Evolutionary conservation across 2,329 filamentous ascomycete species (phyloP), one percentile per base, ranked within the genome.

Genomic region (Rhynchosporium secalis): DNA sequence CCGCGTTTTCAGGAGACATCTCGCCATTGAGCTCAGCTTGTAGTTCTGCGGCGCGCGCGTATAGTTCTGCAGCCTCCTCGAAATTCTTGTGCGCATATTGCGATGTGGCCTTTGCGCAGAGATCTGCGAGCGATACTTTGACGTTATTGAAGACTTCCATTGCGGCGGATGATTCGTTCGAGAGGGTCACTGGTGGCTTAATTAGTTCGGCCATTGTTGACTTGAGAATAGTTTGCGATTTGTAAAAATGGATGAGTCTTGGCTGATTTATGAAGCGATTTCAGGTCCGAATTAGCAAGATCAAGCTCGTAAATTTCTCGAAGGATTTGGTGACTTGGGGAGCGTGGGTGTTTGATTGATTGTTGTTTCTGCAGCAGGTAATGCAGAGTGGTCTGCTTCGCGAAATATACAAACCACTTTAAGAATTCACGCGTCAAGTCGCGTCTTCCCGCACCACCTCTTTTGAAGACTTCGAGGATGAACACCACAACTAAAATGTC

Each of bases 1-100:
- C 94, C 56, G 93, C 94, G 71, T 99, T 99, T 62, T 92, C 88
- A 3, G 91, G 86, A 15, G 87, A 87, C 83, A 96, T 90, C 77
- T 98, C 95, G 75, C 94, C 95, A 75, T 97, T 95, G 75, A 97
- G 81, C 75, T 91, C 86, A 62, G 91, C 91, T 78, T 99, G 95
- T 65, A 97, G 83, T 75, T 96, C 91, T 61, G 91, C 91, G 38
- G 95, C 95, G 72, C 88, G 86, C 48, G 92, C 93, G 78, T 93
- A 98, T 66, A 93, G 80, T 73, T 98, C 94, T 61, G 92, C 86
- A 9, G 95, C 92, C 55, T 88, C 87, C 59, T 89, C 85, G 76
- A 92, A 96, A 75, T 96, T 90, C 79, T 94, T 96, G 73, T 93
- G 88, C 28, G 89, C 88, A 78, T 96, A 98, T 70, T 96, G 86